phyloP scores from a whole-genome alignment of 495 filamentous ascomycete species.

The Viridothelium virens region DNA sequence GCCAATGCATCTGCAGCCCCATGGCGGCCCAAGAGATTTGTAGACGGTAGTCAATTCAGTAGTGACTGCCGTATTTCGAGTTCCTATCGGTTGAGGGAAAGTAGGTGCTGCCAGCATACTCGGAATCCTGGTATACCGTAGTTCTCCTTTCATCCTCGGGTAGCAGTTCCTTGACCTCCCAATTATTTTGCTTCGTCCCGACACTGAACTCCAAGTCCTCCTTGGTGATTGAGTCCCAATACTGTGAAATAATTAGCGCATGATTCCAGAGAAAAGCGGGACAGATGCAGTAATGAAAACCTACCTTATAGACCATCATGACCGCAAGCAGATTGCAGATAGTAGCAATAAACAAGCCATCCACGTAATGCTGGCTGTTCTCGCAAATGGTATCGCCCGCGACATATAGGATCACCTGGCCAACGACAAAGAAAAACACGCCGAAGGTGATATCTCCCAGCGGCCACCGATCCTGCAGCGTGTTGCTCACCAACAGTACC shows the following conservation, averaged over 20 bases:
- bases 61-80: conserved; percentile 8
- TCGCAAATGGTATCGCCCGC: conserved; percentile 82
- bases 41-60: not conserved
- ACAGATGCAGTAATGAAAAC: conserved; percentile 17
- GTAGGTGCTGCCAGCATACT: conserved; percentile 54
- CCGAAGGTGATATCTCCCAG: conserved; percentile 90
- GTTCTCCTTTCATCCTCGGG: conserved; percentile 79
- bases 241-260: conserved; percentile 43
- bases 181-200: conserved; percentile 87
- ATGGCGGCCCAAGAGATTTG: not conserved
- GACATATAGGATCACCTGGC: conserved; percentile 87
- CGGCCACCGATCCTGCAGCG: conserved; percentile 91
- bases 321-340: conserved; percentile 89
- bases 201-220: conserved; percentile 98
- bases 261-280: not conserved
- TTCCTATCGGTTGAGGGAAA: conserved; percentile 1
- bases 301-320: conserved; percentile 99
- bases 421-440: conserved; percentile 81
- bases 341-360: conserved; percentile 91
- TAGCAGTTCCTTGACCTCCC: conserved; percentile 94
- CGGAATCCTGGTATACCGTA: conserved; percentile 69
- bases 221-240: conserved; percentile 98
- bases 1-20: not conserved
- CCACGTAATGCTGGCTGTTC: conserved; percentile 81
- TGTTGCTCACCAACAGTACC: conserved; percentile 77